Base-by-base conservation (phyloP, 2,329 filamentous ascomycete genomes). In the Stagonosporopsis chrysanthemi region DNA sequence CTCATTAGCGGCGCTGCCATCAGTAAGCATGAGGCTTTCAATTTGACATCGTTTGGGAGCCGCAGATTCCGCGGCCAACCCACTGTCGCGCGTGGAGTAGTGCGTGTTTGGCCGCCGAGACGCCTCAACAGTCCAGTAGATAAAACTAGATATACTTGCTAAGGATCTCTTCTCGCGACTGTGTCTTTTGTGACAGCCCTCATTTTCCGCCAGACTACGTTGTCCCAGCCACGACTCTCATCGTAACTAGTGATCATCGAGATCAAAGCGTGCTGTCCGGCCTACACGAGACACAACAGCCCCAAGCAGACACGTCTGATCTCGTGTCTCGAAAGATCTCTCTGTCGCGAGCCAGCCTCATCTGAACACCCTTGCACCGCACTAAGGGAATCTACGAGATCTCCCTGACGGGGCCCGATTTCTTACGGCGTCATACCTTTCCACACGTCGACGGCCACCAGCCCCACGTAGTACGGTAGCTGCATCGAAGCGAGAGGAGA, bases 381-480 rank as follows among this genome's bases (percentile, higher is more conserved):
- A 60, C 58, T 63, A 64, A 57, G 58, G 59, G 49, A 45, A 42
- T 53, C 60, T 60, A 60, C 64, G 47, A 68, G 65, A 64, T 63
- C 61, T 63, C 52, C 38, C 63, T 63, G 62, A 58, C 64, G 54
- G 58, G 57, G 65, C 60, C 56, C 64, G 53, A 64, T 52, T 64
- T 41, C 33, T 45, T 23, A 41, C 50, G 35, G 66, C 70, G 68
- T 72, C 69, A 72, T 67, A 69, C 52, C 61, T 65, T 57, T 65
- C 58, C 57, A 61, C 59, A 54, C 58, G 48, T 57, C 45, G 51
- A 56, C 43, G 46, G 52, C 33, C 51, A 51, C 47, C 41, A 54
- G 56, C 52, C 56, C 63, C 52, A 52, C 61, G 58, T 60, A 52
- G 61, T 50, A 58, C 64, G 54, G 56, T 57, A 64, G 56, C 38